Evolutionary conservation across 164 flowering plant species (phyloP), one percentile per base, ranked within the genome.

Genomic region (Vitis amurensis): DNA sequence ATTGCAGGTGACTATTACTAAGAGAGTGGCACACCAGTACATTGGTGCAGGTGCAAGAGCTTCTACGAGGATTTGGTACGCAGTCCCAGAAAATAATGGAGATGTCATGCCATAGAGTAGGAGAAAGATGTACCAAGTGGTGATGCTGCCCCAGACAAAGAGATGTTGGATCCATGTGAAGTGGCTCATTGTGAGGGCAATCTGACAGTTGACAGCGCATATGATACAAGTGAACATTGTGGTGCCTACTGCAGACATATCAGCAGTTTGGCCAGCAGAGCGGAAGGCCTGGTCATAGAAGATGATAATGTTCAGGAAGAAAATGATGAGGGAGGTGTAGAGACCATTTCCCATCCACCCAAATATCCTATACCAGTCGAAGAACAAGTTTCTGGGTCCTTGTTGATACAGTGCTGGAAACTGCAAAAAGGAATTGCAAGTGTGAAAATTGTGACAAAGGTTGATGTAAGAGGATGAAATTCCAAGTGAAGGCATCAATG

Each of bases 311-410:
- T 79, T 90, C 70, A 88, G 81, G 80, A 88, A 84, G 90, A 93
- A 95, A 50, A 91, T 81, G 23, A 87, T 63, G 31, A 93, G 72
- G 31, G 99, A 90, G 66, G 89, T 72, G 73, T 86, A 93, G 11
- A 93, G 75, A 63, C 97, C 99, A 60, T 95, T 95, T 4, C 76
- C 88, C 90, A 95, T 93, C 99, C 99, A 95, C 55, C 99, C 97
- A 53, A 91, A 64, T 75, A 95, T 89, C 69, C 96, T 76, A 68
- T 73, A 71, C 99, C 99, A 95, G 77, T 90, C 91, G 27, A 95
- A 95, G 81, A 95, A 91, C 80, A 93, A 67, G 76, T 95, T 95
- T 77, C 64, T 84, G 4, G 94, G 91, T 27, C 99, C 99, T 88
- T 95, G 97, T 71, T 90, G 97, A 75, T 93, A 93, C 23, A 95